Evolutionary conservation across 1,139 yeast genomes (phyloP).

Genomic region (Scheffersomyces lignicola): DNA sequence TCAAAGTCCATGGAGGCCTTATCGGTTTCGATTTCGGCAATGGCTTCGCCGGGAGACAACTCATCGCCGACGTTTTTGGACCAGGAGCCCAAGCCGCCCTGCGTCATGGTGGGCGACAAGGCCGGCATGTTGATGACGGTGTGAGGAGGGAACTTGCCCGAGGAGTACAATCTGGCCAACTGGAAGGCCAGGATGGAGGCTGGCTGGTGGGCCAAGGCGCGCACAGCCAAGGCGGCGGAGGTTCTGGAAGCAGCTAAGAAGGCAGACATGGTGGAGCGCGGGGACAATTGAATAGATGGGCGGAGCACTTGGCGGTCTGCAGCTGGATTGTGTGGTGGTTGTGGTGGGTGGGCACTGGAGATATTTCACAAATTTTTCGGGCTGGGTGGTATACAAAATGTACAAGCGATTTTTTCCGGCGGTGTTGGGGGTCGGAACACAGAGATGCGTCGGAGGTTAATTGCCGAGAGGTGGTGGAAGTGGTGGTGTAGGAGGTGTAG

Average conservation of each 20-base stretch:
- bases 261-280: conserved; percentile 33
- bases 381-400: too few species aligned
- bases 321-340: too few species aligned
- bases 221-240: conserved; percentile 24
- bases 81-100: conserved; percentile 90
- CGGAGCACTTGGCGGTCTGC: too few species aligned
- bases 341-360: too few species aligned
- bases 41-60: conserved; percentile 85
- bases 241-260: conserved; percentile 33
- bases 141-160: conserved; percentile 61
- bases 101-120: conserved; percentile 96
- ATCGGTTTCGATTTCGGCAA: conserved; percentile 97
- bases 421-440: too few species aligned
- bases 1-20: conserved; percentile 99
- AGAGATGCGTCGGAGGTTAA: too few species aligned
- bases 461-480: too few species aligned
- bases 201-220: conserved; percentile 18
- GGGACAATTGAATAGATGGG: too few species aligned
- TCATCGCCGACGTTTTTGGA: conserved; percentile 84
- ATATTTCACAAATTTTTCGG: too few species aligned
- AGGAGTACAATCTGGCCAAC: conserved; percentile 43
- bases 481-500: too few species aligned
- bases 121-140: conserved; percentile 87
- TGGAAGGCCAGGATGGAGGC: conserved; percentile 16
- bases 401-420: too few species aligned